These are phyloP conservation scores for Neocatenulostroma microsporum DNA, from an alignment of 2,329 filamentous ascomycete genomes.

Conservation along the genomic window DNA sequence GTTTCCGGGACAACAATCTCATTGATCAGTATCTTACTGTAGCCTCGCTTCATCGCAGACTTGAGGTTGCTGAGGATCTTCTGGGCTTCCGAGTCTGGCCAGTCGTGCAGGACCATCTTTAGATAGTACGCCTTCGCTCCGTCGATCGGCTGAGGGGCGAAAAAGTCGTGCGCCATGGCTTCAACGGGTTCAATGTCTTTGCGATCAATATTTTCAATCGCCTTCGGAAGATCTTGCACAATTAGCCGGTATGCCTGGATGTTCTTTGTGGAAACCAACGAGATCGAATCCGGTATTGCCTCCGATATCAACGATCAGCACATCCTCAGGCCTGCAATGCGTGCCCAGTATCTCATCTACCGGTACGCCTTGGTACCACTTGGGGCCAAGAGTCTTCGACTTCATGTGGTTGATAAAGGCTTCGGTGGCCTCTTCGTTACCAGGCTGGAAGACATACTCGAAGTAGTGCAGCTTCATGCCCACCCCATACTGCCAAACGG, in stretches of 20 bases:
- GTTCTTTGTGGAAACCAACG: conserved; percentile 10
- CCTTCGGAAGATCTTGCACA: conserved; percentile 21
- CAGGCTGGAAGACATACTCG: too few relatives aligned
- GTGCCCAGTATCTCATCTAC: too few relatives aligned
- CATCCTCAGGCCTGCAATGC: too few relatives aligned
- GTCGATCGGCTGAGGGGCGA: conserved; percentile 24
- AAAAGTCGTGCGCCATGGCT: conserved; percentile 26
- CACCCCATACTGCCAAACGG: too few relatives aligned
- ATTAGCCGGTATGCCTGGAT: conserved; percentile 16
- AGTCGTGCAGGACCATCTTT: conserved; percentile 16
- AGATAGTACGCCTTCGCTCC: conserved; percentile 16
- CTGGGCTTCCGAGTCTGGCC: conserved; percentile 13
- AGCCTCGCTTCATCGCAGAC: conserved; percentile 12
- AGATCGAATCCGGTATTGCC: conserved; percentile 20
- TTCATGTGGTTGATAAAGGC: too few relatives aligned
- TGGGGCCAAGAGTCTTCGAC: too few relatives aligned
- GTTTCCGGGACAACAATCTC: conserved; percentile 16
- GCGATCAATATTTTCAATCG: conserved; percentile 15
- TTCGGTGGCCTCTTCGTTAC: too few relatives aligned
- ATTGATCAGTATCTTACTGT: conserved; percentile 19
- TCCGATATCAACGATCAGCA: conserved; percentile 22
- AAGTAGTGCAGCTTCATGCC: too few relatives aligned
- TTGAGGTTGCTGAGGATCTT: conserved; percentile 14
- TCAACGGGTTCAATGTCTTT: conserved; percentile 10
- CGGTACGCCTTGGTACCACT: too few relatives aligned